Conservation (phyloP, 345 rosid species). For the Moricandia moricandioides region DNA sequence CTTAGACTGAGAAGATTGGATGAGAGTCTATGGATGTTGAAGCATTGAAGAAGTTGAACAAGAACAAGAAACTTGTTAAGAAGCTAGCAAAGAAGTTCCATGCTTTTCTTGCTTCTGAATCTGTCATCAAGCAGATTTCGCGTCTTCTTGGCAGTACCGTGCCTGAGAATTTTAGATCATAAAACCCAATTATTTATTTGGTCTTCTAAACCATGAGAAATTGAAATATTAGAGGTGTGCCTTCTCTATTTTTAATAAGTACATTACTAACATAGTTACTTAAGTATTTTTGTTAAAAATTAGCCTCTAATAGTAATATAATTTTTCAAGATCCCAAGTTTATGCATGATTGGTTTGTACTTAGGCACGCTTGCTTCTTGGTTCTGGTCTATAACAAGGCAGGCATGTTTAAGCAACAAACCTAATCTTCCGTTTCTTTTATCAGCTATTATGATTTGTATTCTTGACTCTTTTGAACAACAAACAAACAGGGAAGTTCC, state of each 20-base stretch:
- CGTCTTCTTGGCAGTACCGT: no score
- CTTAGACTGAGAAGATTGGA: conserved; percentile 69
- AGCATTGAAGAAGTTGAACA: conserved; percentile 68
- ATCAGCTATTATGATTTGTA: not conserved
- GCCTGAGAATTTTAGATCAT: no score
- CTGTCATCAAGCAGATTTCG: conserved; percentile 82
- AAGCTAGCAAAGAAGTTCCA: conserved; percentile 79
- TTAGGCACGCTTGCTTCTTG: no score
- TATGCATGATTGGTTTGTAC: no score
- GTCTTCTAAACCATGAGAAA: no score
- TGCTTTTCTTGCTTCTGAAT: conserved; percentile 77
- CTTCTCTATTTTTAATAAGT: no score
- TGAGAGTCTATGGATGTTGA: conserved; percentile 74
- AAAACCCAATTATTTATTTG: no score
- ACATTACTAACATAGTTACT: no score
- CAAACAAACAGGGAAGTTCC: conserved; percentile 71
- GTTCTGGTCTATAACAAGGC: conserved; percentile 92
- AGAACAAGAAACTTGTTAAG: conserved; percentile 79
- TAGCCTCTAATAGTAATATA: no score
- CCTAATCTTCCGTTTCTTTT: not conserved
- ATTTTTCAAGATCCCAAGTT: no score
- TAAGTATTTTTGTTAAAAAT: no score
- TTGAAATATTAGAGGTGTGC: no score
- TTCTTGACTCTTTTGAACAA: not conserved
- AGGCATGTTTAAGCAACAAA: conserved; percentile 50